Conservation (phyloP, 2,329 filamentous ascomycete species). For the Catunica adiposa region DNA sequence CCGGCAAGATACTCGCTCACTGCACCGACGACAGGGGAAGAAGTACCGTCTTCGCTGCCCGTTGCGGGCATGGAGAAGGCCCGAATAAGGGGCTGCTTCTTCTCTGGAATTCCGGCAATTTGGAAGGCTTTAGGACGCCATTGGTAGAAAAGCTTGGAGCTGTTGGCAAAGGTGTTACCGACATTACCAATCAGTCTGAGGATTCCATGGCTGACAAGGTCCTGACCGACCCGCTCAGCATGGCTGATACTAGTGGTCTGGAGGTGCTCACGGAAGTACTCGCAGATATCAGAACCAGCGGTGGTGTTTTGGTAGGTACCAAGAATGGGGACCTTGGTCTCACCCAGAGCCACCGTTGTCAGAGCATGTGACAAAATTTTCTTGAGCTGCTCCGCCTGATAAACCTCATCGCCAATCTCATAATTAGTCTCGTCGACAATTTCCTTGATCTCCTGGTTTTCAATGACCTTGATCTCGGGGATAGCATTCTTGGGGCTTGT, state of each 20-base stretch:
- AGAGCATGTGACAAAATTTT: constrained; percentile 78
- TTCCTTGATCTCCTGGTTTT: constrained; percentile 43
- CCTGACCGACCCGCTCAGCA: constrained; percentile 87
- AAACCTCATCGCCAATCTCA: constrained; percentile 82
- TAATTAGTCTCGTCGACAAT: constrained; percentile 67
- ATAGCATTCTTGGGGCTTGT: constrained; percentile 50
- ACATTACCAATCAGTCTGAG: constrained; percentile 85
- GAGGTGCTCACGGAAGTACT: constrained; percentile 85
- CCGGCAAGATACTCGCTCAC: constrained; percentile 79
- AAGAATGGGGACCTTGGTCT: constrained; percentile 88
- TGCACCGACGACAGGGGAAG: constrained; percentile 66
- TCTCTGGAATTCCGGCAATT: constrained; percentile 65
- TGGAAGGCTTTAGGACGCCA: constrained; percentile 90
- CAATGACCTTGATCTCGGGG: constrained; percentile 76
- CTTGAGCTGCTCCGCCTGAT: constrained; percentile 74
- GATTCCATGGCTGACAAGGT: constrained; percentile 72
- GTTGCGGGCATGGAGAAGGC: constrained; percentile 55
- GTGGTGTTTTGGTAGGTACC: constrained; percentile 92
- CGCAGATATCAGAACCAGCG: constrained; percentile 79
- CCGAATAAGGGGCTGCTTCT: constrained; percentile 56
- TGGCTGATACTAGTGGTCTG: constrained; percentile 70
- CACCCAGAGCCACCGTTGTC: constrained; percentile 68
- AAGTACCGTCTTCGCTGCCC: constrained; percentile 26
- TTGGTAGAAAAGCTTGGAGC: constrained; percentile 92
- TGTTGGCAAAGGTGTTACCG: constrained; percentile 90